These are phyloP conservation scores for Zychaea mexicana DNA, from an alignment of 371 early-diverging fungal genomes.

Conservation along the genomic window DNA sequence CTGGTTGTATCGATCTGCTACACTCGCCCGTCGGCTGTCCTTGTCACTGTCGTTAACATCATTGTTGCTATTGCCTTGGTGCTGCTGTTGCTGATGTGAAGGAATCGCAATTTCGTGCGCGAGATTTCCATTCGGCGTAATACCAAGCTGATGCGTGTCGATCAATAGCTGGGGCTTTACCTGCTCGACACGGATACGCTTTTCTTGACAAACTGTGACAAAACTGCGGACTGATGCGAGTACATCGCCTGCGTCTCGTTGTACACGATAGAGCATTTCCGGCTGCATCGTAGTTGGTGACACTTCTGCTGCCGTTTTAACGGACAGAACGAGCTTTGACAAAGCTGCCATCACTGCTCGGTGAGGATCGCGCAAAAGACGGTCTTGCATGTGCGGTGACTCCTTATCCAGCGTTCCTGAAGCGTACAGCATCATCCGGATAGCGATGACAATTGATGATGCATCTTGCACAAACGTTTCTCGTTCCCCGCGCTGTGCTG, in stretches of 20 bases:
- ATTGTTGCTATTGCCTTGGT: background rate
- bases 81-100: background rate
- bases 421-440: constrained; percentile 81
- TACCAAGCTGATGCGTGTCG: background rate
- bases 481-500: constrained; percentile 52
- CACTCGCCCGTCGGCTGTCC: constrained; percentile 5
- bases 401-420: constrained; percentile 68
- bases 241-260: constrained; percentile 61
- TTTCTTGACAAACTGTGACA: constrained; percentile 41
- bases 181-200: constrained; percentile 31
- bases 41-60: background rate
- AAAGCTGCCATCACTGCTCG: constrained; percentile 76
- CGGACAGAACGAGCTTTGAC: constrained; percentile 68
- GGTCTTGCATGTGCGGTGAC: constrained; percentile 53
- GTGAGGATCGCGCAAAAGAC: constrained; percentile 14
- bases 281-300: constrained; percentile 66
- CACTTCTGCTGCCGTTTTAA: constrained; percentile 65
- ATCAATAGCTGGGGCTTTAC: constrained; percentile 36
- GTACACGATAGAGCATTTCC: constrained; percentile 30
- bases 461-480: constrained; percentile 13
- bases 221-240: constrained; percentile 79
- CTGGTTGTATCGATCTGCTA: constrained; percentile 9
- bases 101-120: background rate
- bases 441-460: constrained; percentile 70
- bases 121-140: background rate